Evolutionary conservation across 495 filamentous ascomycete genomes (phyloP).

Genomic region (Melanomma pulvis-pyrius): DNA sequence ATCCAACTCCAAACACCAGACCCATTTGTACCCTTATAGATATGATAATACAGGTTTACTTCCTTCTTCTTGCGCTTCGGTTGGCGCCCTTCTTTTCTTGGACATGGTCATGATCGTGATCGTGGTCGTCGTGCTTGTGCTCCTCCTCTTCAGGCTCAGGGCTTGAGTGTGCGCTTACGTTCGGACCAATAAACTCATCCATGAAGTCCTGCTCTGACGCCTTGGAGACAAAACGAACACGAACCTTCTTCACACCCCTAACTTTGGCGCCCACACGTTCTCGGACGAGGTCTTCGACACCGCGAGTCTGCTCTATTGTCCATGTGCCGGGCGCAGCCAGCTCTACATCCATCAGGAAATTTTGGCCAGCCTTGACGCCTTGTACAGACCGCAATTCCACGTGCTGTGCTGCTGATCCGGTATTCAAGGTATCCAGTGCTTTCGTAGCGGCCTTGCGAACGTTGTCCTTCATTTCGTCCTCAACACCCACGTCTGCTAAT

Average conservation of each 20-base stretch:
- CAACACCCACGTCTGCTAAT: slow-evolving; percentile 84
- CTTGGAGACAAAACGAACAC: slow-evolving; percentile 77
- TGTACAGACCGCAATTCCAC: slow-evolving; percentile 73
- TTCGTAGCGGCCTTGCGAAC: slow-evolving; percentile 66
- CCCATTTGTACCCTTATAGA: not conserved
- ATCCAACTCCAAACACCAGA: slow-evolving; percentile 18
- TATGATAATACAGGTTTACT: slow-evolving; percentile 32
- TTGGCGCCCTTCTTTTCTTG: slow-evolving; percentile 35
- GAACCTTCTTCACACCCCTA: slow-evolving; percentile 76
- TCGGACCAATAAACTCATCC: slow-evolving; percentile 77
- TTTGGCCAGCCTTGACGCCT: slow-evolving; percentile 92
- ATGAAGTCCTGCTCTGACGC: slow-evolving; percentile 58
- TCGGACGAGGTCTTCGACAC: slow-evolving; percentile 72
- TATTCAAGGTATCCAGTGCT: slow-evolving; percentile 52
- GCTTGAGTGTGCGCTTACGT: slow-evolving; percentile 62
- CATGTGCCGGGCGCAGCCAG: slow-evolving; percentile 72
- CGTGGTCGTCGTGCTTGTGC: slow-evolving; percentile 45
- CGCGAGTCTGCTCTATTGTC: slow-evolving; percentile 68
- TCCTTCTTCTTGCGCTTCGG: slow-evolving; percentile 41
- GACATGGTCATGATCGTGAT: slow-evolving; percentile 46
- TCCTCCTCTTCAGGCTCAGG: slow-evolving; percentile 67
- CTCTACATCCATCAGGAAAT: slow-evolving; percentile 87
- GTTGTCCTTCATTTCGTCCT: slow-evolving; percentile 73
- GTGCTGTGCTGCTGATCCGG: slow-evolving; percentile 46
- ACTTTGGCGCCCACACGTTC: slow-evolving; percentile 71